These are phyloP conservation scores for Fragaria vesca DNA, from an alignment of 306 rosid genomes.

Conservation along the genomic window DNA sequence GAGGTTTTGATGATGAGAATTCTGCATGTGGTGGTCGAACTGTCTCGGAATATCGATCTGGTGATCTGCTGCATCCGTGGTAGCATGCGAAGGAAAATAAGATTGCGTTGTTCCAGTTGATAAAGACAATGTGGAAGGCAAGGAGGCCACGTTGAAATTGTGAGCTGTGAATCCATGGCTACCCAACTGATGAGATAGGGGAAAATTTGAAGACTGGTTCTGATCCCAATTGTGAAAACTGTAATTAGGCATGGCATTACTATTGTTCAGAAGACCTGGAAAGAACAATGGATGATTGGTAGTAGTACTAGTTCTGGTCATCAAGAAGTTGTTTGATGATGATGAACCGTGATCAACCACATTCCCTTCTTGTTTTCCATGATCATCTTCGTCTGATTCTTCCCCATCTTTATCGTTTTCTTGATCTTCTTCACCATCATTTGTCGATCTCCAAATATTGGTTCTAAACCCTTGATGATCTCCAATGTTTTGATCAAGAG, in stretches of 20 bases:
- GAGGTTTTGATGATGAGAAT: constrained; percentile 31
- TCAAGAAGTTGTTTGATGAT: constrained; percentile 25
- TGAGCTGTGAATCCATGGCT: constrained; percentile 47
- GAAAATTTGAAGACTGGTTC: constrained; percentile 26
- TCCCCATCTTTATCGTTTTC: neutral
- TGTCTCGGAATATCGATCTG: constrained; percentile 53
- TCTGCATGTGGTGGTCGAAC: constrained; percentile 49
- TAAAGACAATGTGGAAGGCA: constrained; percentile 61
- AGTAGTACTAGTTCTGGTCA: neutral
- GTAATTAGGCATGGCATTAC: constrained; percentile 15
- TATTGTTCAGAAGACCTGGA: constrained; percentile 34
- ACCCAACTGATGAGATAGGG: constrained; percentile 27
- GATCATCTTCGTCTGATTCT: constrained; percentile 15
- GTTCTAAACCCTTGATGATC: constrained; percentile 2
- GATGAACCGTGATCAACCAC: constrained; percentile 5
- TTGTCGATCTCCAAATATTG: constrained; percentile 30
- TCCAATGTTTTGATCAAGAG: neutral
- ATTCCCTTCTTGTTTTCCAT: constrained; percentile 24
- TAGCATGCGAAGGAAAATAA: constrained; percentile 27
- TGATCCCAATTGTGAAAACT: constrained; percentile 31
- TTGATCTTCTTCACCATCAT: constrained; percentile 16
- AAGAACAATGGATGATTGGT: constrained; percentile 40
- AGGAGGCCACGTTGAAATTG: constrained; percentile 40
- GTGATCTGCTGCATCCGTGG: constrained; percentile 27
- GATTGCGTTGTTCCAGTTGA: constrained; percentile 46